These are phyloP conservation scores for Conoideocrella luteorostrata DNA, from an alignment of 2,329 filamentous ascomycete genomes.

Conservation along the genomic window DNA sequence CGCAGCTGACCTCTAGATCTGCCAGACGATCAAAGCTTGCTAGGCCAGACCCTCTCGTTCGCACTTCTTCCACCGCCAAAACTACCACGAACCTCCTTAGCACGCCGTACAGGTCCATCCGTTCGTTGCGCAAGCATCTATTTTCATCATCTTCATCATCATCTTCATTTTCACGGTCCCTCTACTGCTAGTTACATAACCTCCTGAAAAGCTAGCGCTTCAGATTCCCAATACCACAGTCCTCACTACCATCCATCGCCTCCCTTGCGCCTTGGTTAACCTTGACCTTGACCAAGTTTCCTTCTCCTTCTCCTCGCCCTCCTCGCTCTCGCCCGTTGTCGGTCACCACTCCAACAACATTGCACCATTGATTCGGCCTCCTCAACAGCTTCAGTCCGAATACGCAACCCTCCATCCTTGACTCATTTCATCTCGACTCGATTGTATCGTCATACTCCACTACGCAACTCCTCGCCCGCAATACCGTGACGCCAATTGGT, in stretches of 20 bases:
- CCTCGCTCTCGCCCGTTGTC: constrained; percentile 4
- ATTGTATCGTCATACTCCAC: neutral
- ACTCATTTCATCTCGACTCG: neutral
- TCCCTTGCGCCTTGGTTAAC: constrained; percentile 1
- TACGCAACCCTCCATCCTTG: neutral
- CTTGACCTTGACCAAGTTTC: neutral
- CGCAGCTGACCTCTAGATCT: too few relatives aligned
- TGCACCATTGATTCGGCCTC: constrained; percentile 5
- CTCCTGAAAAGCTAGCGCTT: neutral
- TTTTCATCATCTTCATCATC: neutral
- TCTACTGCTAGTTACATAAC: neutral
- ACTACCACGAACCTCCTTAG: constrained; percentile 1
- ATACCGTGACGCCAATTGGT: neutral
- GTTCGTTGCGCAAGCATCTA: constrained; percentile 2
- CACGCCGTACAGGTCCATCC: too few relatives aligned
- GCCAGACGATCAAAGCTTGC: neutral
- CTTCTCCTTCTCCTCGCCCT: neutral
- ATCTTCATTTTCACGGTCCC: neutral
- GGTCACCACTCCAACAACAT: constrained; percentile 2
- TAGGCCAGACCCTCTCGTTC: neutral
- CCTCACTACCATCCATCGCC: neutral
- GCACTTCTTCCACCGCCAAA: constrained; percentile 4
- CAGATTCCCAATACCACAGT: neutral
- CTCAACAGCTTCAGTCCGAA: constrained; percentile 5
- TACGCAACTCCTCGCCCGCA: neutral